phyloP scores from a whole-genome alignment of 2,329 filamentous ascomycete genomes.

The Ceratocystis harringtonii region DNA sequence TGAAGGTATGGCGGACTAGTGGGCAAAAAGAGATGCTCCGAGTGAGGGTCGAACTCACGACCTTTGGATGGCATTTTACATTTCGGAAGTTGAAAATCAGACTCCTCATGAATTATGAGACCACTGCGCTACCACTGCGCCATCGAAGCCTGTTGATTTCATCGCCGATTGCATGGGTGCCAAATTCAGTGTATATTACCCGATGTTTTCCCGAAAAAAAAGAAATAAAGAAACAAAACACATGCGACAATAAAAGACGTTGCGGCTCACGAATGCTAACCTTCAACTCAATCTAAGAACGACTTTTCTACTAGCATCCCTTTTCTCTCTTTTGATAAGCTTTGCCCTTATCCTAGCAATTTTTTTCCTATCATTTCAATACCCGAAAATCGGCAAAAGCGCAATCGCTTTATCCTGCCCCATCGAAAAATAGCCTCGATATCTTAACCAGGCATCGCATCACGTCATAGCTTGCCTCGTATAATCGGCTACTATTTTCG shows the following conservation, averaged over 20 bases:
- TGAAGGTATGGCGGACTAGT: too few relatives aligned
- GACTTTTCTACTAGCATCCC: background rate
- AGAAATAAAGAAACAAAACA: background rate
- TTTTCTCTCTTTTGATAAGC: background rate
- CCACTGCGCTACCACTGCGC: constrained; percentile 18
- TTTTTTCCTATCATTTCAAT: too few relatives aligned
- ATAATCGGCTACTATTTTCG: background rate
- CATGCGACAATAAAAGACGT: background rate
- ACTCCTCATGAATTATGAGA: constrained; percentile 18
- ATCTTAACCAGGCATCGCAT: background rate
- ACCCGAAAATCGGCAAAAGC: background rate
- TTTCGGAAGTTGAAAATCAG: constrained; percentile 16
- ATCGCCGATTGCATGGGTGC: background rate
- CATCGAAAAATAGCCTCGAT: background rate
- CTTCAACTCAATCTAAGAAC: background rate
- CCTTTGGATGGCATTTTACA: constrained; percentile 18
- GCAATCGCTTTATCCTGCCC: background rate
- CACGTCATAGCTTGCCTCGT: background rate
- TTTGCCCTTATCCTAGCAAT: too few relatives aligned
- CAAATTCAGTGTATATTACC: background rate
- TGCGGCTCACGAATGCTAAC: background rate
- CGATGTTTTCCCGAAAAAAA: background rate
- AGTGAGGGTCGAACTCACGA: constrained; percentile 19
- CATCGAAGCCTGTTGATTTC: constrained; percentile 17
- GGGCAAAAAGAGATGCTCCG: constrained; percentile 14